Percentiles rank a stretch among this genome's conserved stretches.
Conservation (phyloP, 2,329 filamentous ascomycete species). For the Fusarium anguioides region DNA sequence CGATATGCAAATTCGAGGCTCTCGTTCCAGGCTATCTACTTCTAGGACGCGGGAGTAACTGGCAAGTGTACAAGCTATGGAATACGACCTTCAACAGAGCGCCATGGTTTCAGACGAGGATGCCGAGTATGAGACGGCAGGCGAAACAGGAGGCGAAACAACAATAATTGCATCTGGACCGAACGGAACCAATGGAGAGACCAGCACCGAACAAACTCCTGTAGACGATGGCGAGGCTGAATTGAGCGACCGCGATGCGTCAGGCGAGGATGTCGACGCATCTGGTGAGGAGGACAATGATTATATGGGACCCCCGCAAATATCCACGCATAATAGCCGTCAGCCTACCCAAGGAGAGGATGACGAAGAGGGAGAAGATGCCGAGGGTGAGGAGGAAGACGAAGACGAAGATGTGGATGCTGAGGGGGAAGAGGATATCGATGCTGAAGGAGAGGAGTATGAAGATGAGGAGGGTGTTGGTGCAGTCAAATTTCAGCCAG, state of each 20-base stretch:
- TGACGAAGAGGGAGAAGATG: constrained; percentile 47
- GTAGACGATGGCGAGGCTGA: constrained; percentile 51
- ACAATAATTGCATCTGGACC: constrained; percentile 38
- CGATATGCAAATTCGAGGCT: constrained; percentile 48
- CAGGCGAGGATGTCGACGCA: constrained; percentile 57
- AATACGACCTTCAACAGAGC: constrained; percentile 69
- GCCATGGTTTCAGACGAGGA: constrained; percentile 64
- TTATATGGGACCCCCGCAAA: constrained; percentile 44
- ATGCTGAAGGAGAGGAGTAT: constrained; percentile 47
- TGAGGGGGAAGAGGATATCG: constrained; percentile 56
- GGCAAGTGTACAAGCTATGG: constrained; percentile 64
- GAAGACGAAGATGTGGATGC: constrained; percentile 40
- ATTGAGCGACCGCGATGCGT: constrained; percentile 54
- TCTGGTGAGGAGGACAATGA: constrained; percentile 57
- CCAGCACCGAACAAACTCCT: not conserved
- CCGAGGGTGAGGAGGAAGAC: constrained; percentile 50
- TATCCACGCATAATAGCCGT: constrained; percentile 42
- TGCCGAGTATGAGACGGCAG: constrained; percentile 55
- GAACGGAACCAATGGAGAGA: not conserved
- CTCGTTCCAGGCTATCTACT: constrained; percentile 25
- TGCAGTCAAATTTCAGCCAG: constrained; percentile 66
- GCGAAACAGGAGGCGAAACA: constrained; percentile 47
- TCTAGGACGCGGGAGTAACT: constrained; percentile 49
- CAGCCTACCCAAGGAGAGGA: constrained; percentile 47
- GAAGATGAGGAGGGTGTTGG: constrained; percentile 67